Percentiles rank a stretch among this genome's conserved stretches.
These are phyloP conservation scores for Thermochaetoides thermophila DNA, from an alignment of 495 filamentous ascomycete genomes.

Conservation along the genomic window DNA sequence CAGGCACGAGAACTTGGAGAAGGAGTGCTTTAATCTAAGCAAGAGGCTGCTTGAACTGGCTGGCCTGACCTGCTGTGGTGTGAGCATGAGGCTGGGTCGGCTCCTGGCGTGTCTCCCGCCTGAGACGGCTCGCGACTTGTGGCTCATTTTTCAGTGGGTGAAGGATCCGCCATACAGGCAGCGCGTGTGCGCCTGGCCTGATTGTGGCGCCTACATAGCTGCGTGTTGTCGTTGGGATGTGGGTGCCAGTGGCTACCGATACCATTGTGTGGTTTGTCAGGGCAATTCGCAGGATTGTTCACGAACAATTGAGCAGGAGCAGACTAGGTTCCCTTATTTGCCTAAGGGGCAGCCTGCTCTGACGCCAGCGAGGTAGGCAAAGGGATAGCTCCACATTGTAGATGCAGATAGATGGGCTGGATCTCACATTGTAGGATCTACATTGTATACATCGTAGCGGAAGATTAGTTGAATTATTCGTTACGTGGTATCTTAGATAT, in stretches of 20 bases:
- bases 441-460: too few species aligned
- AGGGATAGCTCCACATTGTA: too few species aligned
- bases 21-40: too few species aligned
- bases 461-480: too few species aligned
- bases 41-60: not conserved
- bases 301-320: not conserved
- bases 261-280: conserved; percentile 5
- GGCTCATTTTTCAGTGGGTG: conserved; percentile 5
- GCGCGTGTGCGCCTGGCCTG: conserved; percentile 8
- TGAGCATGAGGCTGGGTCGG: conserved; percentile 1
- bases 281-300: conserved; percentile 5
- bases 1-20: too few species aligned
- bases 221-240: not conserved
- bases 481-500: too few species aligned
- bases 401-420: too few species aligned
- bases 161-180: not conserved
- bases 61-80: conserved; percentile 3
- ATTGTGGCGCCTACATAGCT: conserved; percentile 6
- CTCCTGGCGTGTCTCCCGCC: conserved; percentile 5
- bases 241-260: not conserved
- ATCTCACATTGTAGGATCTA: too few species aligned
- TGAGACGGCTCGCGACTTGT: not conserved
- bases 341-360: not conserved
- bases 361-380: conserved; percentile 3
- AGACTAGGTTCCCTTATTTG: conserved; percentile 3